phyloP scores from a whole-genome alignment of 768 basidiomycete genomes.

The Amyloporia xantha region DNA sequence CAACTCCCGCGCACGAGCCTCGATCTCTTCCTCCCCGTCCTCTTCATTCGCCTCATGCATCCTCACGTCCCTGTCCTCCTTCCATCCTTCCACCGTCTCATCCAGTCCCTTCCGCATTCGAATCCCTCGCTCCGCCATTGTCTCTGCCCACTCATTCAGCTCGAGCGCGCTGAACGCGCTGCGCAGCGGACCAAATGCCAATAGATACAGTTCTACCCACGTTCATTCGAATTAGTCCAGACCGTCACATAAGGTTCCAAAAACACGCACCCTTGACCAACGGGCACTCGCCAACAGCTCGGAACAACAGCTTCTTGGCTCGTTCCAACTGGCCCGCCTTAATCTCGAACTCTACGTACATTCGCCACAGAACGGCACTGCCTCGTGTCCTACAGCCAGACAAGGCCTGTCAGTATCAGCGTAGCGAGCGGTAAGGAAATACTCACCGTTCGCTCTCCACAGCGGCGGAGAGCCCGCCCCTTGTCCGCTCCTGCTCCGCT shows the following conservation, averaged over 20 bases:
- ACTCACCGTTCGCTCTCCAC: constrained; percentile 63
- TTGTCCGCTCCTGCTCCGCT: constrained; percentile 61
- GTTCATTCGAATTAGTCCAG: neutral
- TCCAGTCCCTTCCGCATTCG: constrained; percentile 59
- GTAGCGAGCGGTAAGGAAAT: neutral
- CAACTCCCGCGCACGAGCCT: constrained; percentile 50
- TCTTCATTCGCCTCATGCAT: constrained; percentile 3
- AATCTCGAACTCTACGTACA: constrained; percentile 76
- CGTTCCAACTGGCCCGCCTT: constrained; percentile 46
- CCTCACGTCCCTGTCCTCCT: constrained; percentile 7
- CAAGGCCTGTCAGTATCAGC: constrained; percentile 4
- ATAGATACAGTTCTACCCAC: constrained; percentile 60
- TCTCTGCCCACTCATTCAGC: constrained; percentile 54
- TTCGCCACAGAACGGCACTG: constrained; percentile 64
- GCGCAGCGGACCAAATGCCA: constrained; percentile 70
- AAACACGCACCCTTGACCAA: constrained; percentile 54
- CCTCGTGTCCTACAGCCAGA: constrained; percentile 45
- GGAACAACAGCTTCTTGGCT: constrained; percentile 69
- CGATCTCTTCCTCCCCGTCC: constrained; percentile 43
- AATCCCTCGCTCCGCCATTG: constrained; percentile 72
- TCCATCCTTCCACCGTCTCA: constrained; percentile 42
- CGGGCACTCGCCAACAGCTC: constrained; percentile 71
- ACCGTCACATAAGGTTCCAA: constrained; percentile 1
- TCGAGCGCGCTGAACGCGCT: constrained; percentile 53
- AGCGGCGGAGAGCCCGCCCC: constrained; percentile 55